Conservation (phyloP, 2,329 filamentous ascomycete species). For the Talaromyces atroroseus region DNA sequence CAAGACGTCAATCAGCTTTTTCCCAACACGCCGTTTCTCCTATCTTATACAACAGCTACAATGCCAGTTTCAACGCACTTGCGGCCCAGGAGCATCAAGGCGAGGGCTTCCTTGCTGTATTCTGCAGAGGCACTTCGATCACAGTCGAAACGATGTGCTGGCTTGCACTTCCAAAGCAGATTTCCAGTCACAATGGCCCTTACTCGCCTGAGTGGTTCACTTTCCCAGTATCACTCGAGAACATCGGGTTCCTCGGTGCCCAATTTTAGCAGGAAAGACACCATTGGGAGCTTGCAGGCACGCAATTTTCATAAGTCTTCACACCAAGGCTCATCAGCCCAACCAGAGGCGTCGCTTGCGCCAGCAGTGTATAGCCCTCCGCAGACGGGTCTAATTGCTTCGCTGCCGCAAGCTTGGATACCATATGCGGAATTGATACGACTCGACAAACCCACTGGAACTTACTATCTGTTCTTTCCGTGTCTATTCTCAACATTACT, state of each 20-base stretch:
- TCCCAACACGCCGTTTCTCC: neutral
- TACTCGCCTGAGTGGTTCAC: neutral
- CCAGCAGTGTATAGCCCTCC: slow-evolving; percentile 39
- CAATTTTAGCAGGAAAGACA: neutral
- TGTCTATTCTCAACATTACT: slow-evolving; percentile 45
- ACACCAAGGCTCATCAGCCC: slow-evolving; percentile 3
- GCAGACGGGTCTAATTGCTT: slow-evolving; percentile 41
- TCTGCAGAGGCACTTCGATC: neutral
- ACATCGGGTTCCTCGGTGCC: neutral
- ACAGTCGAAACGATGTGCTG: neutral
- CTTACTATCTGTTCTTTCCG: slow-evolving; percentile 51
- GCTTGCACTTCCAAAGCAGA: neutral
- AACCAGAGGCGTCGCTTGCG: neutral
- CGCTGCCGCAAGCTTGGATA: slow-evolving; percentile 46
- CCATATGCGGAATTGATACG: slow-evolving; percentile 45
- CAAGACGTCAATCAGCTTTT: neutral
- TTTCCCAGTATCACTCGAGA: neutral
- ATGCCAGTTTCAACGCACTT: neutral
- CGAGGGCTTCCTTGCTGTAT: neutral
- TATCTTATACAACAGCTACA: neutral
- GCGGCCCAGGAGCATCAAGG: neutral
- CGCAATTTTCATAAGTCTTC: neutral
- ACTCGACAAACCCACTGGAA: slow-evolving; percentile 47
- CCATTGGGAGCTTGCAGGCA: neutral
- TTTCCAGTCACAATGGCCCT: neutral